Evolutionary conservation across 1,284 basidiomycete genomes (phyloP).

Genomic region (Ceratobasidium sp.): DNA sequence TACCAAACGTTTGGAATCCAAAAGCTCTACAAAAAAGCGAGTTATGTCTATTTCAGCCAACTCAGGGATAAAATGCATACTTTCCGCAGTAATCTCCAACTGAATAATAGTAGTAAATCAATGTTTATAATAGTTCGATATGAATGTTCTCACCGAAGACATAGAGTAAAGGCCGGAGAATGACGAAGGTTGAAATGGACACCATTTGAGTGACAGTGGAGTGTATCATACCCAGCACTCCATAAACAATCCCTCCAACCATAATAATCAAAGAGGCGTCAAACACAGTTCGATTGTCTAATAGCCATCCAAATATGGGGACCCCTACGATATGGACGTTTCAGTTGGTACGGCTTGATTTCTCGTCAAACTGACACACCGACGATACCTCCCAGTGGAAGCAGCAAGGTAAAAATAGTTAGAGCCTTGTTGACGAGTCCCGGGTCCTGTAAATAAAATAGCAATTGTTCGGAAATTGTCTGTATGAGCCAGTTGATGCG

Average conservation of each 20-base stretch:
- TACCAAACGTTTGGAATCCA: conserved; percentile 50
- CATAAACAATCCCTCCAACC: conserved; percentile 48
- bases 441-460: conserved; percentile 48
- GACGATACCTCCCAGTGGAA: conserved; percentile 51
- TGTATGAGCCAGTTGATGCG: conserved; percentile 54
- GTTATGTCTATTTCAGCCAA: neutral
- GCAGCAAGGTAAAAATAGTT: conserved; percentile 51
- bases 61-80: conserved; percentile 33
- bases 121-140: neutral
- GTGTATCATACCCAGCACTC: conserved; percentile 47
- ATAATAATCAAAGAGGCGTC: conserved; percentile 48
- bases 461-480: conserved; percentile 50
- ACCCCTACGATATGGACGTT: conserved; percentile 44
- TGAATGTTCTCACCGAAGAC: conserved; percentile 45
- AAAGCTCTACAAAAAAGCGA: conserved; percentile 38
- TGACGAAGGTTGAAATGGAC: conserved; percentile 49
- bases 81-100: conserved; percentile 45
- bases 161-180: conserved; percentile 52
- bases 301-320: conserved; percentile 49
- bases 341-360: neutral
- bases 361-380: conserved; percentile 42
- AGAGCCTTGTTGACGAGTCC: conserved; percentile 46
- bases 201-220: conserved; percentile 47
- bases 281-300: conserved; percentile 48
- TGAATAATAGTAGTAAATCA: conserved; percentile 23